A percentile compares a stretch with the other conserved stretches of the same genome.
Conservation (phyloP, 2,329 filamentous ascomycete species). For the Canariomyces notabilis region DNA sequence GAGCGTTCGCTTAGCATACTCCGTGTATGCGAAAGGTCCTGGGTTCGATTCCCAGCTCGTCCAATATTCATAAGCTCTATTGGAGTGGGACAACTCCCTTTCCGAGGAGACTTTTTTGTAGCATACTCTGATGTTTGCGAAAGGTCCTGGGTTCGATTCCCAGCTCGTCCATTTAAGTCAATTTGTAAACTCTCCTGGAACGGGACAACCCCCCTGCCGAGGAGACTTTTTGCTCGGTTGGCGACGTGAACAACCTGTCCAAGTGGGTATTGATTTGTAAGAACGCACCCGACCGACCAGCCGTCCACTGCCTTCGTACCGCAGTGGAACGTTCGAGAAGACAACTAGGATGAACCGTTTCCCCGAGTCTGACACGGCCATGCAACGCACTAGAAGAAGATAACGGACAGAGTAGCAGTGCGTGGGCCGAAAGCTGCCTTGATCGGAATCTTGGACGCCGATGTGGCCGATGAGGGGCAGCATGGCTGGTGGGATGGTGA, state of each 20-base stretch:
- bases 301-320: no score
- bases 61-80: not conserved
- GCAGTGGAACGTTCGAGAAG: conserved; percentile 3
- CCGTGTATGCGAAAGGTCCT: conserved; percentile 20
- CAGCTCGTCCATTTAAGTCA: conserved; percentile 13
- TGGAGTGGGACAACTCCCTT: not conserved
- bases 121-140: conserved; percentile 15
- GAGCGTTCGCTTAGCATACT: conserved; percentile 21
- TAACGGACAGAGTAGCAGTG: no score
- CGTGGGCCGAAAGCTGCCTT: no score
- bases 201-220: not conserved
- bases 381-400: no score
- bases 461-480: no score
- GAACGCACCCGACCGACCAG: not conserved
- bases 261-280: conserved; percentile 6
- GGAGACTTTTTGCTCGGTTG: not conserved
- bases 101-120: not conserved
- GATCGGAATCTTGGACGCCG: no score
- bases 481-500: no score
- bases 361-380: no score
- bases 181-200: not conserved
- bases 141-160: conserved; percentile 22
- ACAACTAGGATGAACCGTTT: no score
- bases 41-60: conserved; percentile 20
- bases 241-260: not conserved